Conservation (phyloP, 2,329 filamentous ascomycete genomes). For the Graphilbum ipis-grandicollis region DNA sequence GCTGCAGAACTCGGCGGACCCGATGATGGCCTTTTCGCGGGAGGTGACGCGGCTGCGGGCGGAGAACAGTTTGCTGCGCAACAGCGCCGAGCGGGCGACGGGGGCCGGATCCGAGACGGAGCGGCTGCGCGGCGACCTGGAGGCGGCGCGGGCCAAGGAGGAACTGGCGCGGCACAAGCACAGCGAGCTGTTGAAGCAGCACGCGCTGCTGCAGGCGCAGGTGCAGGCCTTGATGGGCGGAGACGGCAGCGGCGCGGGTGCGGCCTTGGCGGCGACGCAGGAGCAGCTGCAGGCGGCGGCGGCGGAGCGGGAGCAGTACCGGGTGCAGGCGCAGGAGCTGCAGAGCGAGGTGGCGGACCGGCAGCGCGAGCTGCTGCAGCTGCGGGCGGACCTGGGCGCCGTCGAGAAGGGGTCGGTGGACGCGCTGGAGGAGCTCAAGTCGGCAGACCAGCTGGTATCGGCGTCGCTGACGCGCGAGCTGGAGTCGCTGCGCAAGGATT, state of each 20-base stretch:
- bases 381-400: conserved; percentile 34
- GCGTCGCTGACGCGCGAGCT: conserved; percentile 41
- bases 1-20: conserved; percentile 29
- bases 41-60: conserved; percentile 42
- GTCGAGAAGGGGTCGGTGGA: conserved; percentile 32
- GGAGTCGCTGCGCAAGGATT: conserved; percentile 33
- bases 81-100: conserved; percentile 19
- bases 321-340: conserved; percentile 25
- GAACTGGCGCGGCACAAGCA: conserved; percentile 35
- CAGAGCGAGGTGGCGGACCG: conserved; percentile 31
- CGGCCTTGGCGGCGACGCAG: conserved; percentile 31
- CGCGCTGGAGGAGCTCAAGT: conserved; percentile 40
- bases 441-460: conserved; percentile 39
- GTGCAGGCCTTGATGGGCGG: conserved; percentile 34
- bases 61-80: conserved; percentile 41
- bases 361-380: conserved; percentile 35
- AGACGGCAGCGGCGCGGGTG: conserved; percentile 29
- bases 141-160: conserved; percentile 31
- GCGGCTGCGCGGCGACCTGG: conserved; percentile 35
- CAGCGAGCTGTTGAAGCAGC: conserved; percentile 40
- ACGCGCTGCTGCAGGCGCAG: conserved; percentile 39
- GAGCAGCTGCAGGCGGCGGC: conserved; percentile 26
- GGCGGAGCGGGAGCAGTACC: conserved; percentile 29
- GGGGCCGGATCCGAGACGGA: conserved; percentile 36
- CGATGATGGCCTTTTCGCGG: conserved; percentile 24